Conservation (phyloP, 371 early-diverging fungal genomes). For the Syncephalastrum contaminatum region DNA sequence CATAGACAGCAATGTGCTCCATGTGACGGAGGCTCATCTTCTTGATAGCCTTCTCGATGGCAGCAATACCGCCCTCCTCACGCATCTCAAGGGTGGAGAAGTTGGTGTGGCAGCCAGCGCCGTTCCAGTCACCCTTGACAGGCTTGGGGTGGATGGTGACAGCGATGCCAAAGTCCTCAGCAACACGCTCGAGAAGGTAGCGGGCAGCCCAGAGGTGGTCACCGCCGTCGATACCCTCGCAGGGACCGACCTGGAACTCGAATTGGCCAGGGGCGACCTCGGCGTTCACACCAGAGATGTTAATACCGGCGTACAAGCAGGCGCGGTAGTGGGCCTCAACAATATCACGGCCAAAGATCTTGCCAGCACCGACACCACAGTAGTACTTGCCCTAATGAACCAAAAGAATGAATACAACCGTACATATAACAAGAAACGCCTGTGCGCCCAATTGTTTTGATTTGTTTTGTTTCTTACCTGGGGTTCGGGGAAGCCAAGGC, state of each 20-base stretch:
- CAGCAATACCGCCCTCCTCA: slow-evolving; percentile 43
- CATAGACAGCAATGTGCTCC: slow-evolving; percentile 66
- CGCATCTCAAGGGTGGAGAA: slow-evolving; percentile 52
- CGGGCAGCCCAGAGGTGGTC: slow-evolving; percentile 54
- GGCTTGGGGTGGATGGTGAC: slow-evolving; percentile 57
- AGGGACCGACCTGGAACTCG: slow-evolving; percentile 58
- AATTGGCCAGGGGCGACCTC: slow-evolving; percentile 57
- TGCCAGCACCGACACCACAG: slow-evolving; percentile 58
- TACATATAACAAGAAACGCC: not conserved
- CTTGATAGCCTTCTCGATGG: slow-evolving; percentile 52
- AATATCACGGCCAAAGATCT: slow-evolving; percentile 55
- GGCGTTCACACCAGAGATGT: slow-evolving; percentile 49
- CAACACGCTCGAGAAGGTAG: slow-evolving; percentile 49
- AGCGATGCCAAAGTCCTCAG: slow-evolving; percentile 54
- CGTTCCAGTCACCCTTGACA: slow-evolving; percentile 58
- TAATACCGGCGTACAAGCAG: slow-evolving; percentile 54
- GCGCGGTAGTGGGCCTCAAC: slow-evolving; percentile 65
- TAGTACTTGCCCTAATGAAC: slow-evolving; percentile 47
- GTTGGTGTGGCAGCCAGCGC: slow-evolving; percentile 55
- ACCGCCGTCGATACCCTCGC: slow-evolving; percentile 49
- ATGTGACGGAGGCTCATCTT: slow-evolving; percentile 48
- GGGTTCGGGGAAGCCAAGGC: slow-evolving; percentile 59
- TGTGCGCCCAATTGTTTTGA: slow-evolving; percentile 4
- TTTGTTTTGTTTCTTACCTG: slow-evolving; percentile 32
- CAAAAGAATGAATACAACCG: not conserved